Conservation (phyloP, 768 basidiomycete species). For the Leccinum longicurvipes region DNA sequence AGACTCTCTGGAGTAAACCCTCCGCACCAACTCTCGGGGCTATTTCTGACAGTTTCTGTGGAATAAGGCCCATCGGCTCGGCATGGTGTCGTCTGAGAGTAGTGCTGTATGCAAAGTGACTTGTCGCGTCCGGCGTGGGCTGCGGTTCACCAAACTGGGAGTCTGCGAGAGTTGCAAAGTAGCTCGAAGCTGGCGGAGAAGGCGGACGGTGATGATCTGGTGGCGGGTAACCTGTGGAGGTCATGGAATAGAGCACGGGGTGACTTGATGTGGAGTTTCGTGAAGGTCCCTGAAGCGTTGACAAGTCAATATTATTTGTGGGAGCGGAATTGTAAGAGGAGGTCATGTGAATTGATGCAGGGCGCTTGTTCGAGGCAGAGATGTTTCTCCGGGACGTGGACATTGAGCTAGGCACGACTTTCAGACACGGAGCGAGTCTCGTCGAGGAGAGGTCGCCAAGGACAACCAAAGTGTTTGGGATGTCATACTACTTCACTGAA, state of each 20-base stretch:
- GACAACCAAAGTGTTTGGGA: background rate
- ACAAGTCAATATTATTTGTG: constrained; percentile 16
- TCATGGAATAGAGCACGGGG: constrained; percentile 13
- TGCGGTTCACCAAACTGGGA: constrained; percentile 47
- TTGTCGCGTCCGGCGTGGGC: constrained; percentile 59
- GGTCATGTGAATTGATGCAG: constrained; percentile 8
- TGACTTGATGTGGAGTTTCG: constrained; percentile 24
- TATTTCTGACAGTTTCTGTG: constrained; percentile 37
- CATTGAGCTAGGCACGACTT: constrained; percentile 15
- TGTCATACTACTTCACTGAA: background rate
- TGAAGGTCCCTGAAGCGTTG: constrained; percentile 12
- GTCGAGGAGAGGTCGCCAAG: no score
- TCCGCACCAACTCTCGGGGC: constrained; percentile 42
- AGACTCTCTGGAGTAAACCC: constrained; percentile 44
- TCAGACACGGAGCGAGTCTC: background rate
- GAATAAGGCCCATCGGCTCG: constrained; percentile 37
- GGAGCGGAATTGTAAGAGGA: background rate
- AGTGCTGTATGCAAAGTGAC: constrained; percentile 83
- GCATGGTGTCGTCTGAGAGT: constrained; percentile 66
- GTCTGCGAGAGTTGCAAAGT: constrained; percentile 62
- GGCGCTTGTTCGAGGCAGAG: constrained; percentile 18
- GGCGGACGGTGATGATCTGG: constrained; percentile 29
- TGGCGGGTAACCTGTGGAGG: constrained; percentile 9
- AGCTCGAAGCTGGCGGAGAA: constrained; percentile 79
- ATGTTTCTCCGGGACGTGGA: constrained; percentile 27